Base-by-base conservation (phyloP, 2,329 filamentous ascomycete species). In the Massarina eburnea region DNA sequence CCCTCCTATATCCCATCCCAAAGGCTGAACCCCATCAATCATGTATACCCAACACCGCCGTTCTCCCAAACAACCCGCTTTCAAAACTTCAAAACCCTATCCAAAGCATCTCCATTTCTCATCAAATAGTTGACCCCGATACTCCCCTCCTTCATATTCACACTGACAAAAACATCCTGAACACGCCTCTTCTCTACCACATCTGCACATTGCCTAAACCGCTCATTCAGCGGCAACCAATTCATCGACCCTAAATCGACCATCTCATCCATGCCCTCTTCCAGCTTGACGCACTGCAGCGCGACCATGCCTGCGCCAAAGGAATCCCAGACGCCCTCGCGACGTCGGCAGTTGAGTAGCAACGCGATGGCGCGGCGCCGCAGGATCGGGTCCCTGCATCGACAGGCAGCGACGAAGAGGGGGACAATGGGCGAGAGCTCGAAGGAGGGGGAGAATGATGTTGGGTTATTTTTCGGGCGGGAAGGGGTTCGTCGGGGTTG, bases 321-420 rank as follows among this genome's bases (percentile, higher is more conserved):
- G 1, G 54, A 58, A 37, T 64, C 58, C 62, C 61, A 66, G 2
- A 59, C 54, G 4, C 62, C 61, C 42, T 66, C 62, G 18, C 62
- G 54, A 10, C 60, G 51, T 19, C 59, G 43, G 45, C 51, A 55
- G 36, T 48, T 57, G 17, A 61, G 51, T 1, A 66, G 48, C 3
- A 64, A 43, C 9, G 52, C 45, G 14, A 66, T 51, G 17, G 60
- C 62, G 21, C 59, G 56, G 12, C 62, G 50, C 3, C 62, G 58
- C 12, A 59, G 39, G n/a, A 55, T 26, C 9, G 62, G 62, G 37
- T 64, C 62, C 10, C 62, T 58, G 35, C 60, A 64, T 8, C 58
- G 58, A 46, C 54, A 58, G 12, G 59, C 54, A 24, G 51, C 49
- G 10, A 63, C 27, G 48, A 65, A 65, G 8, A 63, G 45, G 12